Base-by-base conservation (phyloP, 202 grass and related monocot species). In the Panicum hallii region DNA sequence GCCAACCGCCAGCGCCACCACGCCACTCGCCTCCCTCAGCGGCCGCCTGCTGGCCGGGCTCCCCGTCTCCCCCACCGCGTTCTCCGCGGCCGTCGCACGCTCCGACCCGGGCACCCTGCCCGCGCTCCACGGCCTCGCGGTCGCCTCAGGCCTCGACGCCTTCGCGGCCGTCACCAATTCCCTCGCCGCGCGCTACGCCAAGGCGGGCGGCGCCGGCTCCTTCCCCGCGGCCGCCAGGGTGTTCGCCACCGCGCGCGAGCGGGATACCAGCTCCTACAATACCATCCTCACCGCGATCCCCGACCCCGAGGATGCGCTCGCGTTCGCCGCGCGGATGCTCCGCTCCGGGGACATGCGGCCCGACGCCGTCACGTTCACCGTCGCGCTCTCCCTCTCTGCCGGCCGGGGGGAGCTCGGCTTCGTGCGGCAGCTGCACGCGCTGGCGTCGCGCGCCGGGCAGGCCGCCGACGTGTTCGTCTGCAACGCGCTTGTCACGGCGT, bases 231-330 rank as follows among this genome's bases (percentile, higher is more conserved):
- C 90, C 10, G 56, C 71, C 67, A 30, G 70, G 80, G 54, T 98
- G 7, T 95, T 95, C 83, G 48, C 41, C 70, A 38, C 68, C 8
- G 89, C 89, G 47, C 58, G 69, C 13, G 63, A 43, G 5, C 81
- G 75, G 64, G 91, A 98, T 42, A 61, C 48, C 47, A 85, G 84
- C 82, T 94, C 96, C 62, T 98, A 94, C 91, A 98, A 98, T 67
- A 95, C 93, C 74, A 85, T 90, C 61, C 82, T 98, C 43, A 90
- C 96, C 34, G 84, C 85, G 61, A 79, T 88, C 53, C 76, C 84
- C 30, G 87, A 91, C 65, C 80, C 73, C 9, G 85, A 23, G 20
- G 78, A 83, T 11, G 91, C 69, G 60, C 85, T 98, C 61, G 73
- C 76, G 60, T 94, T 98, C 54, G 80, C 84, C 10, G 42, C 83